phyloP scores from a whole-genome alignment of 306 rosid species.

The Castanea mollissima region DNA sequence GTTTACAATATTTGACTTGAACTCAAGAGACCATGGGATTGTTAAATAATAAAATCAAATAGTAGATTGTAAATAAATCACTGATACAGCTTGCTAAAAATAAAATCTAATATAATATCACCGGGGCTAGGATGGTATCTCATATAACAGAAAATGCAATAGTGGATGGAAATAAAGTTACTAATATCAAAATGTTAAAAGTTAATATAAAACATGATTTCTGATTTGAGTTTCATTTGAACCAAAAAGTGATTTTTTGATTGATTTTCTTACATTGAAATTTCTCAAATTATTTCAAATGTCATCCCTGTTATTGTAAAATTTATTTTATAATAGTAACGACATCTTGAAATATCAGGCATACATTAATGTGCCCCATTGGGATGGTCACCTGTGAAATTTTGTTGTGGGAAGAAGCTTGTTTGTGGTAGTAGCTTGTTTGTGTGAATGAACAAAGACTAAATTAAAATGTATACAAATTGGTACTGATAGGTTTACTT shows the following conservation, averaged over 20 bases:
- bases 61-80: not conserved
- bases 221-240: not conserved
- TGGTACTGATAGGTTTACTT: not conserved
- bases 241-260: not conserved
- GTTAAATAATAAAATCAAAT: not conserved
- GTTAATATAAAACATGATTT: not conserved
- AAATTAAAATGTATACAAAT: not conserved
- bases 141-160: not conserved
- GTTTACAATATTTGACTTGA: not conserved
- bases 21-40: not conserved
- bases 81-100: not conserved
- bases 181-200: not conserved
- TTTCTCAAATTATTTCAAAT: not conserved
- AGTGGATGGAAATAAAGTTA: not conserved
- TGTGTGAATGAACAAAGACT: not conserved
- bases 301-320: not conserved
- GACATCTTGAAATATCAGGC: not conserved
- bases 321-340: not conserved
- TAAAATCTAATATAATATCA: not conserved
- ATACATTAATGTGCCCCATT: not conserved
- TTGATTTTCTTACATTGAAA: not conserved
- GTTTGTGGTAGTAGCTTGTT: not conserved
- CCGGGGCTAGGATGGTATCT: no score
- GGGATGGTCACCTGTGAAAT: not conserved
- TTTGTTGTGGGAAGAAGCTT: not conserved